phyloP scores from a whole-genome alignment of 31 red algal species.

The Bonnemaisonia californica region DNA sequence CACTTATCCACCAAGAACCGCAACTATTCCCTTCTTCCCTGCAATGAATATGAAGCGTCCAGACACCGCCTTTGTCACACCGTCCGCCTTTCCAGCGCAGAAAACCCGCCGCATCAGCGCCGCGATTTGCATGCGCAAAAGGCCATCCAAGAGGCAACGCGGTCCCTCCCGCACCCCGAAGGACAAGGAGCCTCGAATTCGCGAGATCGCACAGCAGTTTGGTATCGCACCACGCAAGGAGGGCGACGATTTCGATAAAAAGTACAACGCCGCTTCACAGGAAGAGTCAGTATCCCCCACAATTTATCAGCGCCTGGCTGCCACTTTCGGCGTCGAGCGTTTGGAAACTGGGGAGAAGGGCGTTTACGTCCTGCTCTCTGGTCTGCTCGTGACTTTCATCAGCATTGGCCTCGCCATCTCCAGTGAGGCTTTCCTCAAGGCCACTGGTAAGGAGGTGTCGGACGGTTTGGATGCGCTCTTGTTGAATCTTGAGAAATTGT shows the following conservation, averaged over 20 bases:
- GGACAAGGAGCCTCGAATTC: neutral
- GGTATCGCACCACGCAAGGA: neutral
- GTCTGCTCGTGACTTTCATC: slow-evolving; percentile 44
- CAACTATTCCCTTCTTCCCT: too few species aligned
- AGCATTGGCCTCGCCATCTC: slow-evolving; percentile 49
- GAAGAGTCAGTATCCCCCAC: neutral
- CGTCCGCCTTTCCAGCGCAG: too few species aligned
- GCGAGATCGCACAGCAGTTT: neutral
- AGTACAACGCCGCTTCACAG: slow-evolving; percentile 25
- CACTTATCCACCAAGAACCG: too few species aligned
- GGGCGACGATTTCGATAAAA: slow-evolving; percentile 32
- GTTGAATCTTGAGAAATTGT: slow-evolving; percentile 29
- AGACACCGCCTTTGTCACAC: too few species aligned
- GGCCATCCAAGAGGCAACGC: neutral
- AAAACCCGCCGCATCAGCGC: neutral
- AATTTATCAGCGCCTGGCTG: slow-evolving; percentile 51
- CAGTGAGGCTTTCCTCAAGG: slow-evolving; percentile 63
- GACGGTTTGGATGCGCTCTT: slow-evolving; percentile 44
- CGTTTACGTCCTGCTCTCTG: slow-evolving; percentile 35
- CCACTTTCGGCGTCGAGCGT: slow-evolving; percentile 29
- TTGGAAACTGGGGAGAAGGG: slow-evolving; percentile 36
- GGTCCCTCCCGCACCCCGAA: neutral
- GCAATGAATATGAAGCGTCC: too few species aligned
- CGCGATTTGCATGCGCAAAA: neutral
- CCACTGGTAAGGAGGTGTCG: slow-evolving; percentile 46